A percentile compares a stretch with the other conserved stretches of the same genome.
Conservation (phyloP, 108 stramenopile species). For the Cafeteria roenbergensis region DNA sequence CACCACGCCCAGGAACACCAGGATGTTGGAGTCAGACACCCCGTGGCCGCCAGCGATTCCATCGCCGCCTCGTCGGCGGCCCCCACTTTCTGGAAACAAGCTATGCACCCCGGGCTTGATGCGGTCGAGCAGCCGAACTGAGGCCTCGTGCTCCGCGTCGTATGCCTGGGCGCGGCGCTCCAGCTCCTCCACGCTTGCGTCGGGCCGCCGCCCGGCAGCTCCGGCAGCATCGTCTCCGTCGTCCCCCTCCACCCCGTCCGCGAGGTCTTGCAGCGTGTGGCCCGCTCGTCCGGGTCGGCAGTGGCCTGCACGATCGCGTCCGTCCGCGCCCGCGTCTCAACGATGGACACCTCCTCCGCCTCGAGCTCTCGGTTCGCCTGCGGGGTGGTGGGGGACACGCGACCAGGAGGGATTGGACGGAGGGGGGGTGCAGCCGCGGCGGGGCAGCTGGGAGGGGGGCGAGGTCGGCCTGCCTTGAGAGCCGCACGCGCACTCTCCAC, state of each 20-base stretch:
- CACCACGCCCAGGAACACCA: constrained; percentile 57
- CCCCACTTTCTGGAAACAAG: constrained; percentile 21
- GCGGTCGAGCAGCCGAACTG: constrained; percentile 42
- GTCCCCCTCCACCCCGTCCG: background rate
- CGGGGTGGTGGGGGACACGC: no score
- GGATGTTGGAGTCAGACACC: constrained; percentile 59
- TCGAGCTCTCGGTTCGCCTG: constrained; percentile 56
- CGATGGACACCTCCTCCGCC: constrained; percentile 31
- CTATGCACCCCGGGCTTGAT: constrained; percentile 49
- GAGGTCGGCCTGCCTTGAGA: no score
- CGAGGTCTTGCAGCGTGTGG: background rate
- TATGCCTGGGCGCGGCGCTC: constrained; percentile 50
- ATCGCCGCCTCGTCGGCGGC: constrained; percentile 6
- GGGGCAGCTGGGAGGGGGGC: no score
- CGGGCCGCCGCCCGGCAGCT: constrained; percentile 38
- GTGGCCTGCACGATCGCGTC: background rate
- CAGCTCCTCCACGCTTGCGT: constrained; percentile 38
- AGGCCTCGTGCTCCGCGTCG: constrained; percentile 44
- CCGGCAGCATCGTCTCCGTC: background rate
- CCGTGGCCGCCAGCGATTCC: constrained; percentile 35
- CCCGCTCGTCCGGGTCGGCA: no score
- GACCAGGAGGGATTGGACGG: no score
- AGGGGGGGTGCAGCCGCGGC: no score
- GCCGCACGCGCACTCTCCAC: no score
- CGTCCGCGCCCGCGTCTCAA: background rate